Conservation (phyloP, 495 filamentous ascomycete genomes). For the Bathelium albidoporum region DNA sequence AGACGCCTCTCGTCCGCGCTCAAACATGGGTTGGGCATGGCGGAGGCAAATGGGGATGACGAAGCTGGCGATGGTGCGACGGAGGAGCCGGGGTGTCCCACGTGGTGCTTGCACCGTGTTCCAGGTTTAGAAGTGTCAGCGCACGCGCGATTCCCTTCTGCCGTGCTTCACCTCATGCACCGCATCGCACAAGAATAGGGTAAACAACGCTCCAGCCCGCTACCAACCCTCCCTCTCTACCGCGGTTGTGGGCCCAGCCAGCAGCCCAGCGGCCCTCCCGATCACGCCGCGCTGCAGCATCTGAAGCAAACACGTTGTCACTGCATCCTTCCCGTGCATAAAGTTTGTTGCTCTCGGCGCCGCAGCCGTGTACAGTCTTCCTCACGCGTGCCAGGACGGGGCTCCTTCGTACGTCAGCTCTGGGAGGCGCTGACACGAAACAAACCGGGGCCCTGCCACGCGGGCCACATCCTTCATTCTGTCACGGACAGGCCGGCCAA, state of each 20-base stretch:
- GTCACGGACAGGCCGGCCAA: not conserved
- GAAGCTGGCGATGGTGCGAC: not conserved
- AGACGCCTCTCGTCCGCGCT: not conserved
- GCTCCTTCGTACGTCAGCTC: not conserved
- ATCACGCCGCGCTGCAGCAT: not conserved
- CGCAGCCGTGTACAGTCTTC: not conserved
- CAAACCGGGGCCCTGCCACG: not conserved
- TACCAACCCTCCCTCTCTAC: not conserved
- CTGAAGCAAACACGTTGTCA: conserved; percentile 1
- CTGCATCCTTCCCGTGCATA: not conserved
- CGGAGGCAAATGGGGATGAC: not conserved
- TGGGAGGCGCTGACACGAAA: conserved; percentile 1
- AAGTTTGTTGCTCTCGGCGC: not conserved
- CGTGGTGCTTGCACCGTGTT: conserved; percentile 2
- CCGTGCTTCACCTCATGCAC: not conserved
- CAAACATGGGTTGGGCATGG: not conserved
- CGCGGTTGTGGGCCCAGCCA: not conserved
- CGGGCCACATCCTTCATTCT: not conserved
- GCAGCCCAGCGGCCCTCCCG: not conserved
- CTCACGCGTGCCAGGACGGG: not conserved
- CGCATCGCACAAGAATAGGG: not conserved
- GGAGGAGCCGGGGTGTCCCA: not conserved
- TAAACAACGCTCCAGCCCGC: not conserved
- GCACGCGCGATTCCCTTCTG: not conserved
- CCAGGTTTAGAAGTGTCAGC: conserved; percentile 1